These are phyloP conservation scores for Xylogone sp. DNA, from an alignment of 2,329 filamentous ascomycete species.

Conservation along the genomic window DNA sequence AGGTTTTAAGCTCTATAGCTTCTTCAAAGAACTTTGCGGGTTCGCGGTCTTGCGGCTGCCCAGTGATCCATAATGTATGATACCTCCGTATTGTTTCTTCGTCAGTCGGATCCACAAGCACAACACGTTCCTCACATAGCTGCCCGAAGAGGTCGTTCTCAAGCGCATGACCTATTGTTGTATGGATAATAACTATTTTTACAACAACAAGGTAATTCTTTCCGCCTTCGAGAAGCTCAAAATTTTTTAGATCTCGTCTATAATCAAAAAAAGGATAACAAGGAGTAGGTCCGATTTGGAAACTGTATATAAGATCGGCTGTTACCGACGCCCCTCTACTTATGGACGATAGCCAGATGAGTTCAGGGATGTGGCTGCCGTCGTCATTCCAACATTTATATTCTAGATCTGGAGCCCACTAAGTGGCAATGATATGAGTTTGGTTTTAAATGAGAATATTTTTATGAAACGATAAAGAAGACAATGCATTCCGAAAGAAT, in stretches of 20 bases:
- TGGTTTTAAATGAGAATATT: not conserved
- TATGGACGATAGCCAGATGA: not conserved
- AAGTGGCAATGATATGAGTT: no score
- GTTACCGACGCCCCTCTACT: not conserved
- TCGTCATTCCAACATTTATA: not conserved
- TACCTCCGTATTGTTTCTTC: not conserved
- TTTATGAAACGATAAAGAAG: not conserved
- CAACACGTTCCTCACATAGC: not conserved
- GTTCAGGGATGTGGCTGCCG: not conserved
- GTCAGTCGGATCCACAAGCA: not conserved
- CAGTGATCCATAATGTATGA: not conserved
- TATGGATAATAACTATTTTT: not conserved
- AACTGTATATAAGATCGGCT: not conserved
- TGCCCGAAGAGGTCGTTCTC: not conserved
- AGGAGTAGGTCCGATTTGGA: not conserved
- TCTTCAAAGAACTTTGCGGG: not conserved
- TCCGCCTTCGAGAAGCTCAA: not conserved
- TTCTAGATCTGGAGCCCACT: not conserved
- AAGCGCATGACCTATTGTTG: not conserved
- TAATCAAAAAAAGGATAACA: not conserved
- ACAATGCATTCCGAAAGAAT: no score
- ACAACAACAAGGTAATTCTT: not conserved
- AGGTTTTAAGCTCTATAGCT: not conserved
- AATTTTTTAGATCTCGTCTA: not conserved
- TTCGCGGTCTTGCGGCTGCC: not conserved